phyloP scores from a whole-genome alignment of 768 basidiomycete species.

The Filobasidium wieringae region DNA sequence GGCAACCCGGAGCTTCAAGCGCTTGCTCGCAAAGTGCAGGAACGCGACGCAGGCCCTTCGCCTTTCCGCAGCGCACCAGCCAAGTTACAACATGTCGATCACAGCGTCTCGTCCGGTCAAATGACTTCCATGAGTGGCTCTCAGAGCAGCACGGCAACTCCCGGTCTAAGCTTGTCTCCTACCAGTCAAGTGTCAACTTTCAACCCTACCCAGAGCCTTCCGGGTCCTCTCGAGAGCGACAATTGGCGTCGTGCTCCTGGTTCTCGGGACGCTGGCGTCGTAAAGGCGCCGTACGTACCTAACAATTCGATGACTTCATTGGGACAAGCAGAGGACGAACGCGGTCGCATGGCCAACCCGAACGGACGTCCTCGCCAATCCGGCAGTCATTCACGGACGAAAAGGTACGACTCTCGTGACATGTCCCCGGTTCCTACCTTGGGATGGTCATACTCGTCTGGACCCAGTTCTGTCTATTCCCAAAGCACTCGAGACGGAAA shows the following conservation, averaged over 20 bases:
- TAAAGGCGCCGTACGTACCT: not conserved
- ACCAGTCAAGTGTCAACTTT: conserved; percentile 6
- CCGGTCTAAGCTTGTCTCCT: conserved; percentile 4
- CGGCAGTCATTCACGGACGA: not conserved
- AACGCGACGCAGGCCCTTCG: conserved; percentile 21
- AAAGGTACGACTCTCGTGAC: not conserved
- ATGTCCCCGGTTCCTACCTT: not conserved
- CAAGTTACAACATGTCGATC: conserved; percentile 65
- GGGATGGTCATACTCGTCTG: not conserved
- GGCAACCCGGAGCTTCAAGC: conserved; percentile 35
- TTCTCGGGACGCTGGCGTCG: not conserved
- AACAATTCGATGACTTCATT: not conserved
- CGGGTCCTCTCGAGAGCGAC: not conserved
- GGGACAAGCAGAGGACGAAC: not conserved
- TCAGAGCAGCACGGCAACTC: conserved; percentile 58
- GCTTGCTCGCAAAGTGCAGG: conserved; percentile 29
- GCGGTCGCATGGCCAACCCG: not conserved
- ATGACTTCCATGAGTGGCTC: conserved; percentile 37
- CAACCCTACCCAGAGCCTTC: conserved; percentile 10
- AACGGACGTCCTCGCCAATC: not conserved
- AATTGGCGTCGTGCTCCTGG: conserved; percentile 8
- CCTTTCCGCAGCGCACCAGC: conserved; percentile 58
- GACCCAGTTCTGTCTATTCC: too few species aligned
- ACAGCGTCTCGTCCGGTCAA: conserved; percentile 37
- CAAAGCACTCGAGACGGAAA: too few species aligned